These are phyloP conservation scores for Alternaria alternata DNA, from an alignment of 2,329 filamentous ascomycete species.

Conservation along the genomic window DNA sequence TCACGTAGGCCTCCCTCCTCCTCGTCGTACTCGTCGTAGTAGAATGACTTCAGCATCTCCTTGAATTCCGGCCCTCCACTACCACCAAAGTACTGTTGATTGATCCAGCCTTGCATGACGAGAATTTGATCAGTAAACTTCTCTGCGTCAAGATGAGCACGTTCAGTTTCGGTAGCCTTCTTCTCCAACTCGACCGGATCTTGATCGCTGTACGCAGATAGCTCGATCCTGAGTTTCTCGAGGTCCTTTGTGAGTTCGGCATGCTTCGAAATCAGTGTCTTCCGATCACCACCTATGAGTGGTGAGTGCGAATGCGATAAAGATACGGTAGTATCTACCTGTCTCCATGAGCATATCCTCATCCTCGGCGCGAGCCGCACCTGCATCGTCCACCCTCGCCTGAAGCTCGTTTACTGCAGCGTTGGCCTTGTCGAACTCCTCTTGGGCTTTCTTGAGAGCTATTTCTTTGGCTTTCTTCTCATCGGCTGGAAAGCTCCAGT, in stretches of 20 bases:
- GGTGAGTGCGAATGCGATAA: not conserved
- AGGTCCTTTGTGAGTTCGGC: slow-evolving; percentile 48
- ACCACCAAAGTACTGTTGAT: slow-evolving; percentile 48
- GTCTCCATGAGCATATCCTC: slow-evolving; percentile 47
- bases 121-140: slow-evolving; percentile 56
- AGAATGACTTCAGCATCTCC: slow-evolving; percentile 56
- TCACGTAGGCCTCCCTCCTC: slow-evolving; percentile 62
- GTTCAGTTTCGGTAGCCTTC: slow-evolving; percentile 45
- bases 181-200: slow-evolving; percentile 57
- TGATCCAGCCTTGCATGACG: slow-evolving; percentile 57
- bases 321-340: slow-evolving; percentile 26
- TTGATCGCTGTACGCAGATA: slow-evolving; percentile 56
- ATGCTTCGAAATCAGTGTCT: slow-evolving; percentile 50
- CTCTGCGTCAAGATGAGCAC: slow-evolving; percentile 44
- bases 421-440: slow-evolving; percentile 50
- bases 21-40: slow-evolving; percentile 63
- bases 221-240: slow-evolving; percentile 50
- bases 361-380: slow-evolving; percentile 50
- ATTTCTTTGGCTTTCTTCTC: slow-evolving; percentile 59
- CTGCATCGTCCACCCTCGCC: slow-evolving; percentile 51
- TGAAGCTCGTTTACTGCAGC: slow-evolving; percentile 50
- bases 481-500: slow-evolving; percentile 71
- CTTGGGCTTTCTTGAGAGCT: slow-evolving; percentile 47
- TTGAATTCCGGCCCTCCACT: slow-evolving; percentile 49
- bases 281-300: slow-evolving; percentile 41